Evolutionary conservation across 2,329 filamentous ascomycete genomes (phyloP).

Genomic region (Cercospora sesami): DNA sequence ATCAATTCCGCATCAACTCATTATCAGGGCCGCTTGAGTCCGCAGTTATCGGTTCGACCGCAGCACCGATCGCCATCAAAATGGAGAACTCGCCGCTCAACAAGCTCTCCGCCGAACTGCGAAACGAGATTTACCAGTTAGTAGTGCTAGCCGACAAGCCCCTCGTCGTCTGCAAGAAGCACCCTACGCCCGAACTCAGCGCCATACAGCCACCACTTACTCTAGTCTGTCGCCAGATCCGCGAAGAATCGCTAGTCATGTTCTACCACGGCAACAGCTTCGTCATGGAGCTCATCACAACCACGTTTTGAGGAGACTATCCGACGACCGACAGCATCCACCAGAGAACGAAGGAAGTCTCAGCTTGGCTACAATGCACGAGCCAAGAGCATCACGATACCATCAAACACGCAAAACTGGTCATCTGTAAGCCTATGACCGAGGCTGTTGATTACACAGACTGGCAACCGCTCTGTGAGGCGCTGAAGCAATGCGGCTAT

Average conservation of each 20-base stretch:
- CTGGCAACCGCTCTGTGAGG: too few relatives aligned
- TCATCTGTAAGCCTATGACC: not conserved
- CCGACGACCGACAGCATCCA: not conserved
- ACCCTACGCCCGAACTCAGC: not conserved
- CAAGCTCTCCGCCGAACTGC: constrained; percentile 2
- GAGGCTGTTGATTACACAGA: too few relatives aligned
- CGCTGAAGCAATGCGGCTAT: too few relatives aligned
- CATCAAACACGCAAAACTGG: not conserved
- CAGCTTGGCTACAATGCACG: not conserved
- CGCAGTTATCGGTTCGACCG: too few relatives aligned
- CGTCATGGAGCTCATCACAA: not conserved
- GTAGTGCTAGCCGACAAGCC: not conserved
- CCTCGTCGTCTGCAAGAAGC: not conserved
- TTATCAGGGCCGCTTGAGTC: too few relatives aligned
- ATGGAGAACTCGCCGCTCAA: constrained; percentile 3
- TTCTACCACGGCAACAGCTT: constrained; percentile 1
- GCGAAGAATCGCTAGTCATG: not conserved
- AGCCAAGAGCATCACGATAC: not conserved
- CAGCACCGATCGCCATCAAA: too few relatives aligned
- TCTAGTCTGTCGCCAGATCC: not conserved
- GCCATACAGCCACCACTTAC: not conserved
- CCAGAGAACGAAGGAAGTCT: not conserved
- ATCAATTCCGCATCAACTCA: too few relatives aligned
- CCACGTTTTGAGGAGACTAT: not conserved
- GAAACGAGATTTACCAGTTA: not conserved